These are phyloP conservation scores for Aspergillus amoenus DNA, from an alignment of 2,329 filamentous ascomycete genomes.

Conservation along the genomic window DNA sequence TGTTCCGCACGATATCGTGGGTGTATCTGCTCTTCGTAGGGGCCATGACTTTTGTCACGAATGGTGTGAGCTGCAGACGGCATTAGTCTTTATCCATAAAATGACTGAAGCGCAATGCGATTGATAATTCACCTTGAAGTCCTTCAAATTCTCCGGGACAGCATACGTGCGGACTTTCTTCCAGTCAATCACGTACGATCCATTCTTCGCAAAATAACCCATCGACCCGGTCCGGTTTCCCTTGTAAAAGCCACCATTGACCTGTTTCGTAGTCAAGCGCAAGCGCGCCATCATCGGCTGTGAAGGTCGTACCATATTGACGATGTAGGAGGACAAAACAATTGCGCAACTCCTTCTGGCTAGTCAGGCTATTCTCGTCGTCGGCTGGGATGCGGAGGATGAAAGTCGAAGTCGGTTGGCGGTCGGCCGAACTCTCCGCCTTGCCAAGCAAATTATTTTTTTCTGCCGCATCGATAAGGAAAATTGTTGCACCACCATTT, in stretches of 20 bases:
- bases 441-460: constrained; percentile 37
- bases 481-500: constrained; percentile 16
- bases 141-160: constrained; percentile 66
- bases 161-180: constrained; percentile 87
- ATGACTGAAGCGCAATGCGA: not conserved
- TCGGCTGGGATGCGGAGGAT: constrained; percentile 21
- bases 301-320: constrained; percentile 45
- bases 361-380: constrained; percentile 7
- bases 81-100: constrained; percentile 35
- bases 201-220: constrained; percentile 69
- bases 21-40: constrained; percentile 36
- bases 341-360: not conserved
- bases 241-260: constrained; percentile 95
- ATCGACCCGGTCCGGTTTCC: constrained; percentile 85
- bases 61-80: constrained; percentile 43
- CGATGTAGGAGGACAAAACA: constrained; percentile 3
- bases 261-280: constrained; percentile 90
- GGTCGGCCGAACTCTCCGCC: constrained; percentile 23
- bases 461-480: constrained; percentile 26
- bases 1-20: constrained; percentile 31
- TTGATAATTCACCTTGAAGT: constrained; percentile 63
- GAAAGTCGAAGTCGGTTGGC: constrained; percentile 24
- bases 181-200: constrained; percentile 74
- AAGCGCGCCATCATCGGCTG: constrained; percentile 63
- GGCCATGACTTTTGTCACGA: constrained; percentile 44